phyloP scores from a whole-genome alignment of 495 filamentous ascomycete species.

The Jackrogersella minutella region DNA sequence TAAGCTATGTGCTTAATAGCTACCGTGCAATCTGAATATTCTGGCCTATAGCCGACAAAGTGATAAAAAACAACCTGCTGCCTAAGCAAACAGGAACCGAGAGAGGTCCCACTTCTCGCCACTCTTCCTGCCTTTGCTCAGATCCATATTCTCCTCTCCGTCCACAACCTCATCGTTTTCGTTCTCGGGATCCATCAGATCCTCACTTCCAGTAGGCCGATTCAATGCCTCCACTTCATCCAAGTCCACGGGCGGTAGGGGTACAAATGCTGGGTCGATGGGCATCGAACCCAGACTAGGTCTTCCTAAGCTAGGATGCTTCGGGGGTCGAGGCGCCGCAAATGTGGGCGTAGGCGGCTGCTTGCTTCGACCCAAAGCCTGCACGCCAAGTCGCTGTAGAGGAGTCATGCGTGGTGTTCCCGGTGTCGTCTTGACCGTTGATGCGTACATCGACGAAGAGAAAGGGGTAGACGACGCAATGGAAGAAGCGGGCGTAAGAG shows the following conservation, averaged over 20 bases:
- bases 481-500: slow-evolving; percentile 45
- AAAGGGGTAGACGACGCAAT: slow-evolving; percentile 29
- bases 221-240: slow-evolving; percentile 51
- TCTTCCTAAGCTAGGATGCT: slow-evolving; percentile 68
- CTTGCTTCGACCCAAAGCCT: slow-evolving; percentile 47
- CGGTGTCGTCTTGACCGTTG: slow-evolving; percentile 41
- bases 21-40: neutral
- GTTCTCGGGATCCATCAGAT: slow-evolving; percentile 74
- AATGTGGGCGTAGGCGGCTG: slow-evolving; percentile 49
- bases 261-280: slow-evolving; percentile 53
- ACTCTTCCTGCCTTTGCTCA: slow-evolving; percentile 22
- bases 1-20: neutral
- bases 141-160: slow-evolving; percentile 29
- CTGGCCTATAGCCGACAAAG: neutral
- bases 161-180: slow-evolving; percentile 56
- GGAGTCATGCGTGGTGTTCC: slow-evolving; percentile 46
- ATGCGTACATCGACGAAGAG: slow-evolving; percentile 35
- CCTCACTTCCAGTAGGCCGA: slow-evolving; percentile 72
- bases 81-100: slow-evolving; percentile 60
- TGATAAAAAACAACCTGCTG: neutral
- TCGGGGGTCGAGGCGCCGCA: slow-evolving; percentile 60
- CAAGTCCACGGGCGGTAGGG: slow-evolving; percentile 52
- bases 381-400: slow-evolving; percentile 57
- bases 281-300: slow-evolving; percentile 50
- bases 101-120: slow-evolving; percentile 57